Evolutionary conservation across 1,139 yeast species (phyloP).

Genomic region (Blastobotrys persicus): DNA sequence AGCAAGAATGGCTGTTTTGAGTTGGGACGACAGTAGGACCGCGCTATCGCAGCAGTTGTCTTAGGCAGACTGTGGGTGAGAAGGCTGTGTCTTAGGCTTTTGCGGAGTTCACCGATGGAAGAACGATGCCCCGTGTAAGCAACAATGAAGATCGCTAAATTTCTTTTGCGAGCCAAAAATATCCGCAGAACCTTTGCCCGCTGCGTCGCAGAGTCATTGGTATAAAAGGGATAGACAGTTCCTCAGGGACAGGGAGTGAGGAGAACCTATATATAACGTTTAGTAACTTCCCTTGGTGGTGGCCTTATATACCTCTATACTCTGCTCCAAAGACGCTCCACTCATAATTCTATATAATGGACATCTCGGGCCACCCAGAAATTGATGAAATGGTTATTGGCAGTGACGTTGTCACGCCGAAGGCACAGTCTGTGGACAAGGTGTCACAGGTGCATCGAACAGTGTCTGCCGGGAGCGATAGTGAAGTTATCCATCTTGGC

Average conservation of each 20-base stretch:
- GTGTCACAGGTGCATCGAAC: slow-evolving; percentile 27
- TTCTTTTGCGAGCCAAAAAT: not conserved
- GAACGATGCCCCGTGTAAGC: not conserved
- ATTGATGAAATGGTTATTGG: slow-evolving; percentile 18
- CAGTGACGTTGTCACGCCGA: slow-evolving; percentile 15
- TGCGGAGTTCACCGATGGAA: not conserved
- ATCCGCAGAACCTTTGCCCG: not conserved
- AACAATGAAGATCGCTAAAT: not conserved
- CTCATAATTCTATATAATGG: slow-evolving; percentile 4
- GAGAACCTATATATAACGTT: not conserved
- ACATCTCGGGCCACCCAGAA: slow-evolving; percentile 12
- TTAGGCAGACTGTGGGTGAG: not conserved
- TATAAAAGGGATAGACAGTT: not conserved
- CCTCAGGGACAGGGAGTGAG: not conserved
- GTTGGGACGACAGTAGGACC: too few relatives aligned
- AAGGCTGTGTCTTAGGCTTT: not conserved
- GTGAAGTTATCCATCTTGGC: slow-evolving; percentile 69
- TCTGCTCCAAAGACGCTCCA: not conserved
- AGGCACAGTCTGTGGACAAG: slow-evolving; percentile 9
- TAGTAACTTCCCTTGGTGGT: slow-evolving; percentile 2
- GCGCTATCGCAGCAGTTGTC: not conserved
- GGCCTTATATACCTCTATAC: not conserved
- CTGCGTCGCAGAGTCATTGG: not conserved
- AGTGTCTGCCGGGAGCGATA: slow-evolving; percentile 33
- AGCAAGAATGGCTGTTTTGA: too few relatives aligned